Conservation (phyloP, 306 rosid genomes). For the Malus asiatica region DNA sequence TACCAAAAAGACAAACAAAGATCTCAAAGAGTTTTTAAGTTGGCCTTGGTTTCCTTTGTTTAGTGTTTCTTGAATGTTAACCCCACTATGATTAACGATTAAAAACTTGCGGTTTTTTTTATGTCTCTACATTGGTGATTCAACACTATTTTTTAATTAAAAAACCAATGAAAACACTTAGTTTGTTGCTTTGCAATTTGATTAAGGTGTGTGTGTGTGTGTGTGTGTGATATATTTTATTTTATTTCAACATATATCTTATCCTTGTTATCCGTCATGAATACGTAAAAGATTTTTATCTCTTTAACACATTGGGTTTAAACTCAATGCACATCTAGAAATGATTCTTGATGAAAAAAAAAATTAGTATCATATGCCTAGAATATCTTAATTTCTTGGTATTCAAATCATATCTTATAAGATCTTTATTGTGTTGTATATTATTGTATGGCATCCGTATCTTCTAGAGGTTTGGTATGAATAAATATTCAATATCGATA, state of each 20-base stretch:
- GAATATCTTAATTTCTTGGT: neutral
- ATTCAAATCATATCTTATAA: neutral
- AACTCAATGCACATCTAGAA: neutral
- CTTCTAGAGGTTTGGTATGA: slow-evolving; percentile 18
- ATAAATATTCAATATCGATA: neutral
- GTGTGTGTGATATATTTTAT: neutral
- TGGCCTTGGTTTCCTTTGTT: neutral
- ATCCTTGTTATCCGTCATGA: neutral
- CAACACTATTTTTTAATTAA: neutral
- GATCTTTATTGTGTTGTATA: neutral
- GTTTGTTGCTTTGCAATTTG: slow-evolving; percentile 1
- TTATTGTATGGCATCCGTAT: slow-evolving; percentile 4
- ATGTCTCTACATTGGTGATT: neutral
- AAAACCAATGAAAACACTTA: neutral
- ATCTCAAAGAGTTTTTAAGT: neutral
- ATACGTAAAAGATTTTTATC: neutral
- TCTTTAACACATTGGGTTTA: neutral
- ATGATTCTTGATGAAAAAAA: neutral
- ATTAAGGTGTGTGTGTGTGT: neutral
- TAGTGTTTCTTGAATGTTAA: slow-evolving; percentile 1
- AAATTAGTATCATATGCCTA: neutral
- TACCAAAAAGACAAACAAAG: neutral
- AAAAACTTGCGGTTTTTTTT: neutral
- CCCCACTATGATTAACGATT: neutral
- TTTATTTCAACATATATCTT: neutral